These are phyloP conservation scores for Yarrowia keelungensis DNA, from an alignment of 805 yeast genomes.

Conservation along the genomic window DNA sequence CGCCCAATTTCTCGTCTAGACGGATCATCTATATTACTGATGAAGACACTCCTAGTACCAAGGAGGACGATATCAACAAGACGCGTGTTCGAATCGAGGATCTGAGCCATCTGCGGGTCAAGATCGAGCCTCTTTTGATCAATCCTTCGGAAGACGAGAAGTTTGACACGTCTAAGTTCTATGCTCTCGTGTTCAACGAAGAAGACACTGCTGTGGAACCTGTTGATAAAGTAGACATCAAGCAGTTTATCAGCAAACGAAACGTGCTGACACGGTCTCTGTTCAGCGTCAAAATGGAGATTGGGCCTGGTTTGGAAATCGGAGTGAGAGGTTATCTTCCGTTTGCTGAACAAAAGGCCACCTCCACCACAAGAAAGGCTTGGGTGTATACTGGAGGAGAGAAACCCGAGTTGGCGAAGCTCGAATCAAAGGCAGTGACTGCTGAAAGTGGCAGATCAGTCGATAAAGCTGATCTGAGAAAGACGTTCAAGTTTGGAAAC, in stretches of 20 bases:
- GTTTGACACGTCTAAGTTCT: conserved; percentile 59
- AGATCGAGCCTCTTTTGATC: conserved; percentile 70
- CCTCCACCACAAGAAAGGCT: conserved; percentile 54
- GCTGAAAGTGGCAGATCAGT: conserved; percentile 57
- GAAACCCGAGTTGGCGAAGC: conserved; percentile 59
- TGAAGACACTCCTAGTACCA: conserved; percentile 69
- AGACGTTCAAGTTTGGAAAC: conserved; percentile 56
- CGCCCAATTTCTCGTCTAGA: conserved; percentile 58
- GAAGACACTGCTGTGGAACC: conserved; percentile 55
- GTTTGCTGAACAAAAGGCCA: conserved; percentile 58
- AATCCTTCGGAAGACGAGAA: conserved; percentile 46
- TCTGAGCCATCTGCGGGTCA: conserved; percentile 60
- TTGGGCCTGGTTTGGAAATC: conserved; percentile 63
- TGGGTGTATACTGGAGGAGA: conserved; percentile 64
- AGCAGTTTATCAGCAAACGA: conserved; percentile 55
- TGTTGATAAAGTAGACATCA: conserved; percentile 54
- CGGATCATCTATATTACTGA: conserved; percentile 77
- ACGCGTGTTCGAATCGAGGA: conserved; percentile 63
- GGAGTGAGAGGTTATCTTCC: conserved; percentile 76
- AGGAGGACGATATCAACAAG: conserved; percentile 53
- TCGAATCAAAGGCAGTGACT: conserved; percentile 54
- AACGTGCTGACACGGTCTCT: conserved; percentile 69
- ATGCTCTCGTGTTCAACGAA: conserved; percentile 57
- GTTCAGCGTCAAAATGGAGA: conserved; percentile 65
- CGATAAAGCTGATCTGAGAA: conserved; percentile 48